Percentiles rank a stretch among this genome's conserved stretches.
Conservation (phyloP, 257 asterid genomes). For the Solanum dulcamara region DNA sequence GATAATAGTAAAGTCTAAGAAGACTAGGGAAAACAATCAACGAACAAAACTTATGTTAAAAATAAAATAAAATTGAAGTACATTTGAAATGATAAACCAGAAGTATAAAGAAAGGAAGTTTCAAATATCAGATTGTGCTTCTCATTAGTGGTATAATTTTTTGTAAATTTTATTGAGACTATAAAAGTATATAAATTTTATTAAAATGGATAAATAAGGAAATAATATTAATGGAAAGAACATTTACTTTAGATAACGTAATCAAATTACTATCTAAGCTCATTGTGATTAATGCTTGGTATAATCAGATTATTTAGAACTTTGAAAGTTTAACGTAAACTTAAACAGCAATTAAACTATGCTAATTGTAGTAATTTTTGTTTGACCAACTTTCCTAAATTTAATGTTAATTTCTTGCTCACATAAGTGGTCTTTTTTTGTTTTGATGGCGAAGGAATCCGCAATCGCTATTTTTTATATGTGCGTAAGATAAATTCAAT, state of each 20-base stretch:
- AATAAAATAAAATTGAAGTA: background rate
- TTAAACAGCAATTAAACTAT: background rate
- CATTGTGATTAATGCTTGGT: background rate
- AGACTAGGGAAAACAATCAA: background rate
- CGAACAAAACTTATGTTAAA: background rate
- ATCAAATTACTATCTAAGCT: background rate
- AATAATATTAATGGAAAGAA: background rate
- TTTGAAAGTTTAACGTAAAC: background rate
- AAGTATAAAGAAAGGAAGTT: background rate
- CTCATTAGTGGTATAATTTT: no score
- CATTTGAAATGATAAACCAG: background rate
- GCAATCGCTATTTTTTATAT: no score
- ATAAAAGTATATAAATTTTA: background rate
- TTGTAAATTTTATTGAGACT: background rate
- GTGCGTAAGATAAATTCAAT: no score
- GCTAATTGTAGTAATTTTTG: background rate
- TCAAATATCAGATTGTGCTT: no score
- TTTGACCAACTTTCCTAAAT: background rate
- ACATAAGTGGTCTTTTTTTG: background rate
- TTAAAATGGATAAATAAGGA: background rate
- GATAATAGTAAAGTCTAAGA: background rate
- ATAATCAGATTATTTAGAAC: background rate
- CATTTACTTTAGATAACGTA: background rate
- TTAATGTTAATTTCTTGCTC: background rate
- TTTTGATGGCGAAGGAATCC: no score